Base-by-base conservation (phyloP, 148 eudicot genomes). In the Camellia lanceoleosa region DNA sequence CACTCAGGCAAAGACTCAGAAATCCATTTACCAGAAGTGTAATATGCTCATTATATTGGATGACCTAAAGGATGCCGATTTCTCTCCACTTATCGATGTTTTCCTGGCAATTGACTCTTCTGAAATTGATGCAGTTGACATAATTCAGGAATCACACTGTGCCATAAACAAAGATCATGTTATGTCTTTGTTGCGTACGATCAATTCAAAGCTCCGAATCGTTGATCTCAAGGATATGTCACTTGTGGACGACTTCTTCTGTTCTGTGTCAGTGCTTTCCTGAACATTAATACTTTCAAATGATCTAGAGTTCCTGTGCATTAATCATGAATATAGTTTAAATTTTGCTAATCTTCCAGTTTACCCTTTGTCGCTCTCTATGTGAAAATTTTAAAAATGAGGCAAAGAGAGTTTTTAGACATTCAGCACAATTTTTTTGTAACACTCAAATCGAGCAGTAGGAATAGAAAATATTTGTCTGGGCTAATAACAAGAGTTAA, bases 1-100 rank as follows among this genome's bases (percentile, higher is more conserved):
- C 16, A 60, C 78, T 81, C 89, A 91, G 94, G 92, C 86, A 58
- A 82, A 79, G 74, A 42, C 77, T 71, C 88, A 85, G 82, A 86
- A 84, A 78, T 71, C 78, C 49, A 46, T 69, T 43, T 44, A 66
- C 79, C 81, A 83, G 87, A 85, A 42, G 81, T 80, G 85, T 75
- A 75, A 49, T 38, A 74, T 88, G 16, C 68, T 51, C 56, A 51
- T 92, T 79, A 74, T 72, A 72, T 68, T 90, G 74, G 85, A 88
- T 79, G 78, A 80, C 44, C 84, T 90, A 15, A 86, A 82, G 80
- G 88, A 86, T 85, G 83, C 61, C 20, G 90, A 92, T 62, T 80
- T 88, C 15, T 68, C 60, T 59, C 88, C 93, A 14, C 90, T 92
- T 58, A 61, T 86, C 30, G 95, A 87, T 73, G 62, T 86, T 43